These are phyloP conservation scores for Diplodia corticola DNA, from an alignment of 2,329 filamentous ascomycete species.

Conservation along the genomic window DNA sequence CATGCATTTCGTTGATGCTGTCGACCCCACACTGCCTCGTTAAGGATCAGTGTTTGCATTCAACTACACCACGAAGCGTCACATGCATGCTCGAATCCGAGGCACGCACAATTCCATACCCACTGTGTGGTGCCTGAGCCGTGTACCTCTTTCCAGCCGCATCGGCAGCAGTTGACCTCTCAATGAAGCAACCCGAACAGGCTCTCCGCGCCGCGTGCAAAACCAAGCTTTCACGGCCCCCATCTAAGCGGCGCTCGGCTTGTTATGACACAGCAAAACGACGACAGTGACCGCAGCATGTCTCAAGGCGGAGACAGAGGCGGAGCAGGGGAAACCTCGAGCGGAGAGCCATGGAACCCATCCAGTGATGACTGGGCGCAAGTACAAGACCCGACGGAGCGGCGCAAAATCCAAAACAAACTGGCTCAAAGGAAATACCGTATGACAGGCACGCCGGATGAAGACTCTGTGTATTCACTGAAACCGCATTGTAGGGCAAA, in stretches of 20 bases:
- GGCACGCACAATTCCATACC: background rate
- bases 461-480: background rate
- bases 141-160: background rate
- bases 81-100: background rate
- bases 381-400: conserved; percentile 68
- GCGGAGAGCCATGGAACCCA: background rate
- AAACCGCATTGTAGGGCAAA: conserved; percentile 59
- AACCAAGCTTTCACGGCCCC: background rate
- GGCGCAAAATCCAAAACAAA: conserved; percentile 73
- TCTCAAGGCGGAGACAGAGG: background rate
- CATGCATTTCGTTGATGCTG: background rate
- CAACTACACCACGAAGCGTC: background rate
- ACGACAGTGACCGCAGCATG: background rate
- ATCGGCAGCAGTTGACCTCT: background rate
- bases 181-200: background rate
- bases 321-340: background rate
- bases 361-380: conserved; percentile 57
- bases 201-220: conserved; percentile 1
- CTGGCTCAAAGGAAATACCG: conserved; percentile 75
- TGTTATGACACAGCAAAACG: background rate
- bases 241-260: background rate
- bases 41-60: background rate
- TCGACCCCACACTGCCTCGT: background rate
- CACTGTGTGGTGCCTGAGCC: background rate
- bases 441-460: conserved; percentile 45